Percentiles rank a stretch among this genome's conserved stretches.
These are phyloP conservation scores for Stellera chamaejasme DNA, from an alignment of 345 rosid genomes.

Conservation along the genomic window DNA sequence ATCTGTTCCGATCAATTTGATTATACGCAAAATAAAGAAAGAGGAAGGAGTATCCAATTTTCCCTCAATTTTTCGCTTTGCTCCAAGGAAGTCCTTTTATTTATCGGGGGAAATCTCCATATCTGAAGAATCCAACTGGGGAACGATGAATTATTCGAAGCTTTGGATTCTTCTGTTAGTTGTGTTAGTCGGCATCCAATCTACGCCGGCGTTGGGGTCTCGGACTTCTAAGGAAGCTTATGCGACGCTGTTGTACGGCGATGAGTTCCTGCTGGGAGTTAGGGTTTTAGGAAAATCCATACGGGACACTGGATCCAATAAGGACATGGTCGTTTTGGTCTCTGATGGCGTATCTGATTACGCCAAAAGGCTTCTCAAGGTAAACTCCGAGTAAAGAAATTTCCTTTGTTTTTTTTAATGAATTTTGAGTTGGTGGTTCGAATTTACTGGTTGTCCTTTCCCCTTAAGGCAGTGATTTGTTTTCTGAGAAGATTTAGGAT, in stretches of 20 bases:
- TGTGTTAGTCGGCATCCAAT: slow-evolving; percentile 22
- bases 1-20: slow-evolving; percentile 14
- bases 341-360: slow-evolving; percentile 88
- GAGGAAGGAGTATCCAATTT: too few relatives aligned
- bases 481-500: too few relatives aligned
- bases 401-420: neutral
- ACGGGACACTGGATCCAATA: slow-evolving; percentile 64
- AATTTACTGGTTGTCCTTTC: neutral
- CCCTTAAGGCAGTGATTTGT: too few relatives aligned
- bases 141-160: slow-evolving; percentile 18
- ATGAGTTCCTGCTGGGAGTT: slow-evolving; percentile 90
- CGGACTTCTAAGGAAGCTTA: slow-evolving; percentile 45
- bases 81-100: slow-evolving; percentile 20
- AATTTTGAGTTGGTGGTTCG: neutral
- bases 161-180: slow-evolving; percentile 25
- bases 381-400: neutral
- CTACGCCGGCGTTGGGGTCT: slow-evolving; percentile 28
- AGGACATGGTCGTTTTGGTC: slow-evolving; percentile 84
- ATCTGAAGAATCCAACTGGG: neutral
- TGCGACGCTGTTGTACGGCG: slow-evolving; percentile 83
- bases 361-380: slow-evolving; percentile 62
- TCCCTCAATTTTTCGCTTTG: neutral
- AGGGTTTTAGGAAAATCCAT: slow-evolving; percentile 92
- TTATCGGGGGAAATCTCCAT: slow-evolving; percentile 29
- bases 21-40: neutral